These are phyloP conservation scores for Dorcoceras hygrometricum DNA, from an alignment of 257 asterid genomes.

Conservation along the genomic window DNA sequence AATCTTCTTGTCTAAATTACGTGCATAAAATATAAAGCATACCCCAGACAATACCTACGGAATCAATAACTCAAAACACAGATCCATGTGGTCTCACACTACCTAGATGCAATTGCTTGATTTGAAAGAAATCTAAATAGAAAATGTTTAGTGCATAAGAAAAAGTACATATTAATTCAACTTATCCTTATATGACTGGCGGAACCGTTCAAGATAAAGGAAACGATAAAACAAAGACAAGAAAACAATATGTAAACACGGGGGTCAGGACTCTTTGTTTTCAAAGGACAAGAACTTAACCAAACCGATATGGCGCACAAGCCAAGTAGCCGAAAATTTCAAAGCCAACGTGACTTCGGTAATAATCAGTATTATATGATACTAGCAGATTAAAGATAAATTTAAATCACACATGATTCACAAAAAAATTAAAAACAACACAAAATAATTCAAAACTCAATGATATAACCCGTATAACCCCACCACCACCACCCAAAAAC, in stretches of 20 bases:
- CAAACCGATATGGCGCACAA: slow-evolving; percentile 12
- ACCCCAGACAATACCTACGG: neutral
- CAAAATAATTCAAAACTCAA: neutral
- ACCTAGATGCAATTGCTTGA: neutral
- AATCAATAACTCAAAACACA: neutral
- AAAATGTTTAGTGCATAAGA: neutral
- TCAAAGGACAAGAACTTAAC: neutral
- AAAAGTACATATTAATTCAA: neutral
- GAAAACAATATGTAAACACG: slow-evolving; percentile 10
- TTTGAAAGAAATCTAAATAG: too few species aligned
- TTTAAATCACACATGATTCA: neutral
- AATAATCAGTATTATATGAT: neutral
- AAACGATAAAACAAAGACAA: neutral
- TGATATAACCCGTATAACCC: neutral
- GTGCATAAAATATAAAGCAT: neutral
- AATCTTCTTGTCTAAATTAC: neutral
- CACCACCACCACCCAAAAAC: neutral
- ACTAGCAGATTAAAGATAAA: neutral
- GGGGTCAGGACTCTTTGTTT: neutral
- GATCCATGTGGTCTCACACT: neutral
- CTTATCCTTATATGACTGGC: neutral
- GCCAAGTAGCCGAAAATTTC: slow-evolving; percentile 21
- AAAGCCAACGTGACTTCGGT: slow-evolving; percentile 1
- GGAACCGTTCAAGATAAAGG: neutral
- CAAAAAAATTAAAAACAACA: neutral